phyloP scores from a whole-genome alignment of 768 basidiomycete species.

The Mycena olivaceomarginata region DNA sequence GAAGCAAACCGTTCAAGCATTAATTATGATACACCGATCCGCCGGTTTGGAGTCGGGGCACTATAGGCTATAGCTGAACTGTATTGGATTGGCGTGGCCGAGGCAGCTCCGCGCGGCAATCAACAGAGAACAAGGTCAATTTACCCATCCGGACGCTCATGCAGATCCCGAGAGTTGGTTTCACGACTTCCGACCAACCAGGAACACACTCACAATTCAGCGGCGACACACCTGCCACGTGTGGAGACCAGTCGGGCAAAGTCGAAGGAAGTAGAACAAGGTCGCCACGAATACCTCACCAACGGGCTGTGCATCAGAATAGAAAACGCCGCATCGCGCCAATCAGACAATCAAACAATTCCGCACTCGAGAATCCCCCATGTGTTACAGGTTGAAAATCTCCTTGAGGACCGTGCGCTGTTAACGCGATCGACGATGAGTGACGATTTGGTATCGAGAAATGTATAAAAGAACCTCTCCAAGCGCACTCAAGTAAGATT shows the following conservation, averaged over 20 bases:
- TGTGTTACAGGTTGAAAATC: not conserved
- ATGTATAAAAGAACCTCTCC: not conserved
- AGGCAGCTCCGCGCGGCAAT: too few species aligned
- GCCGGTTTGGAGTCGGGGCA: too few species aligned
- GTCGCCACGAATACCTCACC: not conserved
- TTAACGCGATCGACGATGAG: not conserved
- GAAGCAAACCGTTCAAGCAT: too few species aligned
- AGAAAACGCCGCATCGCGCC: not conserved
- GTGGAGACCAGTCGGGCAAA: not conserved
- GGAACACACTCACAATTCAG: not conserved
- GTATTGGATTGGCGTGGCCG: too few species aligned
- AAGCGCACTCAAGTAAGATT: not conserved
- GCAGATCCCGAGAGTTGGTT: too few species aligned
- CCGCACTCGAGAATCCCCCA: not conserved
- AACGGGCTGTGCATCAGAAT: slow-evolving; percentile 3
- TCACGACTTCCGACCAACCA: too few species aligned
- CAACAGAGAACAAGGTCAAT: too few species aligned
- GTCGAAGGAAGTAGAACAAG: slow-evolving; percentile 1
- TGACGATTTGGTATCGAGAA: not conserved
- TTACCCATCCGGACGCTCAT: too few species aligned
- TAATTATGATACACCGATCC: too few species aligned
- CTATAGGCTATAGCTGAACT: too few species aligned
- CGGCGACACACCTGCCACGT: not conserved
- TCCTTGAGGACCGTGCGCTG: not conserved
- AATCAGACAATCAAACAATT: slow-evolving; percentile 8